Evolutionary conservation across 805 yeast genomes (phyloP).

Genomic region (Metschnikowia matae): DNA sequence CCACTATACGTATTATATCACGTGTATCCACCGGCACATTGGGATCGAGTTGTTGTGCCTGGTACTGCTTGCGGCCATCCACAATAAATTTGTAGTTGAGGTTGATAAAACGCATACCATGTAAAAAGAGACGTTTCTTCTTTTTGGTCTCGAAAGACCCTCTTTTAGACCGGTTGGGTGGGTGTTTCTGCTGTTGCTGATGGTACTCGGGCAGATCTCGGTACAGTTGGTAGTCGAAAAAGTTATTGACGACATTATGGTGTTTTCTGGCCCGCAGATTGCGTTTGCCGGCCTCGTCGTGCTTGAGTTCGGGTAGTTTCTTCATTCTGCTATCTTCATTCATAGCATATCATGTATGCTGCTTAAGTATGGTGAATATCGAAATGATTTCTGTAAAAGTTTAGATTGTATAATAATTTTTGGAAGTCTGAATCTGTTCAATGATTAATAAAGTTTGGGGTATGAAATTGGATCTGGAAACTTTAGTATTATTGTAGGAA

Average conservation of each 20-base stretch:
- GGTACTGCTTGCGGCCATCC: slow-evolving; percentile 54
- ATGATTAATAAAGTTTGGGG: too few relatives aligned
- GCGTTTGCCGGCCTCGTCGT: slow-evolving; percentile 1
- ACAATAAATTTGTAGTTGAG: slow-evolving; percentile 82
- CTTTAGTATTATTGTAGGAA: too few relatives aligned
- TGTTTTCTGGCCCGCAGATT: slow-evolving; percentile 6
- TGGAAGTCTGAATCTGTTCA: too few relatives aligned
- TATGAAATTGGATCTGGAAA: too few relatives aligned
- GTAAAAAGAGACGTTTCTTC: slow-evolving; percentile 37
- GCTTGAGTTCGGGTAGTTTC: slow-evolving; percentile 1
- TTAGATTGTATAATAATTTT: too few relatives aligned
- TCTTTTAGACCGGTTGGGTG: slow-evolving; percentile 2
- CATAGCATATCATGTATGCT: background rate
- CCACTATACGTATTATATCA: slow-evolving; percentile 67
- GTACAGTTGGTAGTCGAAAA: slow-evolving; percentile 52
- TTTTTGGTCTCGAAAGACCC: slow-evolving; percentile 12
- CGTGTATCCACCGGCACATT: slow-evolving; percentile 63
- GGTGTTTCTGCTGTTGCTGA: slow-evolving; percentile 15
- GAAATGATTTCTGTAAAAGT: too few relatives aligned
- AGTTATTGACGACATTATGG: slow-evolving; percentile 54
- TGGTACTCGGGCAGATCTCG: slow-evolving; percentile 37
- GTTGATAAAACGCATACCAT: slow-evolving; percentile 70
- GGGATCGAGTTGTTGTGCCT: slow-evolving; percentile 64
- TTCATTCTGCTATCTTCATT: background rate
- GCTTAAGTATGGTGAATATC: too few relatives aligned